These are phyloP conservation scores for Apiotrichum siamense DNA, from an alignment of 1,284 basidiomycete genomes.

Conservation along the genomic window DNA sequence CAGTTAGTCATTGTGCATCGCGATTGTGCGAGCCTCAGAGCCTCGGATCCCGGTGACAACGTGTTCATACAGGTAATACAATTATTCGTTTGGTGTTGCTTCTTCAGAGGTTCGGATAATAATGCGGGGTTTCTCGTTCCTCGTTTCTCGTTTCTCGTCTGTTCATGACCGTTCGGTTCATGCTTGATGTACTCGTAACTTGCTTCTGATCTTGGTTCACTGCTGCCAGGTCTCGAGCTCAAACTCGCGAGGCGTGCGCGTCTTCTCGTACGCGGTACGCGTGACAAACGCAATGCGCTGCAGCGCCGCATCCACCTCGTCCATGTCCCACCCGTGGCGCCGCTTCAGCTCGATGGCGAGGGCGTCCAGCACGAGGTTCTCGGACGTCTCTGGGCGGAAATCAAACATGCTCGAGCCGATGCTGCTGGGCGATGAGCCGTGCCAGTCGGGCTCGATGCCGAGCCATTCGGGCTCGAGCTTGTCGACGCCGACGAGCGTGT, in stretches of 20 bases:
- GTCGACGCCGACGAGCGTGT: constrained; percentile 12
- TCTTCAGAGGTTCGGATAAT: too few relatives aligned
- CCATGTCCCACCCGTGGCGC: constrained; percentile 1
- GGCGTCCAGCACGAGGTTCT: not conserved
- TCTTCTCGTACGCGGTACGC: not conserved
- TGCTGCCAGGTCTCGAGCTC: constrained; percentile 13
- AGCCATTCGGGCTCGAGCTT: constrained; percentile 3
- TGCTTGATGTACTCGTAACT: too few relatives aligned
- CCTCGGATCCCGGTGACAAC: too few relatives aligned
- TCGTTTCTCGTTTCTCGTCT: too few relatives aligned
- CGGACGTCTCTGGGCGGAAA: not conserved
- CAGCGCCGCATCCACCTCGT: not conserved
- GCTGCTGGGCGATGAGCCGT: not conserved
- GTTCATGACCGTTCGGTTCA: too few relatives aligned
- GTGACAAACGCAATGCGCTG: not conserved
- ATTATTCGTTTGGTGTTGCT: too few relatives aligned
- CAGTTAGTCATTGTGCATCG: too few relatives aligned
- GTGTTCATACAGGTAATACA: too few relatives aligned
- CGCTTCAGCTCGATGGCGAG: not conserved
- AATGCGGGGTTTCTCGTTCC: too few relatives aligned
- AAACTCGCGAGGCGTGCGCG: constrained; percentile 2
- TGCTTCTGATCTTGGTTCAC: too few relatives aligned
- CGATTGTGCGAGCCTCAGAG: too few relatives aligned
- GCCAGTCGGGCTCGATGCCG: constrained; percentile 1
- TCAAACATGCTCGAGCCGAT: not conserved